These are phyloP conservation scores for Xylaria venustula DNA, from an alignment of 495 filamentous ascomycete species.

Conservation along the genomic window DNA sequence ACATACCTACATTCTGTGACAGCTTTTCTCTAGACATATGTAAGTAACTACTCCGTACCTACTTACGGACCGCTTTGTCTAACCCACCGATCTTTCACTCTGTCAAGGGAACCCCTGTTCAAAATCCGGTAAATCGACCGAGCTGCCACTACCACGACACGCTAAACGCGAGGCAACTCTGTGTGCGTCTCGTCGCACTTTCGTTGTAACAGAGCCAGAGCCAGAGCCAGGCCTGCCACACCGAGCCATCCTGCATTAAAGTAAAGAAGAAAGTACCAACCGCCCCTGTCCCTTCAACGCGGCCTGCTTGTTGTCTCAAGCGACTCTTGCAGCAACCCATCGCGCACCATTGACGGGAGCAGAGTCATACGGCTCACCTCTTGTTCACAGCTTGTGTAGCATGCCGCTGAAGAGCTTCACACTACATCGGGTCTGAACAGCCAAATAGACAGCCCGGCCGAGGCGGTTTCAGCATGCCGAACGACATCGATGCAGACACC, in stretches of 20 bases:
- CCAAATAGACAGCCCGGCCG: background rate
- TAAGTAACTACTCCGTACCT: background rate
- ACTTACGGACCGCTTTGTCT: background rate
- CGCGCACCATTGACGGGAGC: background rate
- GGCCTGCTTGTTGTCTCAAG: too few species aligned
- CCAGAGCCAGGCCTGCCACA: too few species aligned
- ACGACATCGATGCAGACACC: background rate
- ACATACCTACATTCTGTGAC: too few species aligned
- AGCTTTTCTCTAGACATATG: background rate
- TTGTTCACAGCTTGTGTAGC: background rate
- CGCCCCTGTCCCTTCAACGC: too few species aligned
- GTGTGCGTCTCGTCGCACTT: background rate
- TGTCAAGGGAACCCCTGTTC: background rate
- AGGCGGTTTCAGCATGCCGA: background rate
- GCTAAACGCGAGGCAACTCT: background rate
- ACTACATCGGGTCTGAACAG: background rate
- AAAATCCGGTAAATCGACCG: background rate
- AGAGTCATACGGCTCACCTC: too few species aligned
- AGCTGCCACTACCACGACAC: background rate
- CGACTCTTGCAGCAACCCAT: too few species aligned
- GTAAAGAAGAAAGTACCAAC: too few species aligned
- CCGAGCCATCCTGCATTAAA: too few species aligned
- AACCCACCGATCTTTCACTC: background rate
- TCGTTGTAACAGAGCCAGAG: too few species aligned
- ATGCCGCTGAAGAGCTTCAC: background rate